Conservation (phyloP, 2,329 filamentous ascomycete species). For the Colletotrichum sp. region DNA sequence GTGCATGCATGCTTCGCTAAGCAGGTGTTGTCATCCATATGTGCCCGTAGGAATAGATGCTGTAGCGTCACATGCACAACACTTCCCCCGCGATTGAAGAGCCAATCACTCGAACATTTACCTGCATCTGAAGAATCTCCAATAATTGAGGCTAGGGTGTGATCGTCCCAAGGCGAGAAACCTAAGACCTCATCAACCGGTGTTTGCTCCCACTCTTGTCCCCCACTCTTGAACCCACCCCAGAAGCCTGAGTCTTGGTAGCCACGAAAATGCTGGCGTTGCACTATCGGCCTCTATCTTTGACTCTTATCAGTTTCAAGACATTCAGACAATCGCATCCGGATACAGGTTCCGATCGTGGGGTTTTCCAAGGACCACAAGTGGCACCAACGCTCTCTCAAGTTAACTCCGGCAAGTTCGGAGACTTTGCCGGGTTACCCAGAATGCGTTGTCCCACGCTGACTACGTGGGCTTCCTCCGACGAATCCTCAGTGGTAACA, state of each 20-base stretch:
- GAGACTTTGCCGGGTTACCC: background rate
- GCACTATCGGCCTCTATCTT: background rate
- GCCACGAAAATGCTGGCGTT: background rate
- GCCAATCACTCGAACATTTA: background rate
- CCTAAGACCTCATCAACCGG: too few relatives aligned
- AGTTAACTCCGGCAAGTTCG: background rate
- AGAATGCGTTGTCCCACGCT: background rate
- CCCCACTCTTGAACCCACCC: background rate
- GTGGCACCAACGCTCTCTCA: background rate
- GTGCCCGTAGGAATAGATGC: background rate
- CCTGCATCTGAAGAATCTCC: background rate
- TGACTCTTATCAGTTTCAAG: background rate
- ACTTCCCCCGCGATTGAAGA: background rate
- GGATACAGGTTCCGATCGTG: background rate
- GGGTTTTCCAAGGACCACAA: background rate
- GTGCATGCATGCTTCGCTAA: too few relatives aligned
- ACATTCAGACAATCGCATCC: background rate
- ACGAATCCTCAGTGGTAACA: rapidly evolving
- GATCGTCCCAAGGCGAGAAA: background rate
- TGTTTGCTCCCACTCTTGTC: background rate
- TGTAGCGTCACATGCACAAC: background rate
- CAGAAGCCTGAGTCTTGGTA: background rate
- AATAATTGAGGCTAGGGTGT: background rate
- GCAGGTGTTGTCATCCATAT: background rate
- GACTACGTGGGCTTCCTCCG: background rate